Evolutionary conservation across 768 basidiomycete genomes (phyloP).

Genomic region (Lactarius psammicola): DNA sequence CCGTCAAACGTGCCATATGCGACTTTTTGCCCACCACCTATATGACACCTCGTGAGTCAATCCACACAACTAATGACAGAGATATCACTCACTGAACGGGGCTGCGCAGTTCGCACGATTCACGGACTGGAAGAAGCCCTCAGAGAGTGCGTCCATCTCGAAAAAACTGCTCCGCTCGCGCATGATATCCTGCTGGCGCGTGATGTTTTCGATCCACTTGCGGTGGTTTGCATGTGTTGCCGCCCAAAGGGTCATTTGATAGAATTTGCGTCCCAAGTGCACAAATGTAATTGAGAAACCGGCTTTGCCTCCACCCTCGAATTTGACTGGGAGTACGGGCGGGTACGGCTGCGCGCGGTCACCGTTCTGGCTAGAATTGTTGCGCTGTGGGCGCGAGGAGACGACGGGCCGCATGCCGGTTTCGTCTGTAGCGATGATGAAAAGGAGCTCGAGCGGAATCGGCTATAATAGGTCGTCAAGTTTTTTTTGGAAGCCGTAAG

Average conservation of each 20-base stretch:
- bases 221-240: slow-evolving; percentile 78
- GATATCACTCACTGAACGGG: slow-evolving; percentile 64
- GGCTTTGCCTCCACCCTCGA: slow-evolving; percentile 61
- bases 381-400: slow-evolving; percentile 43
- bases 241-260: slow-evolving; percentile 90
- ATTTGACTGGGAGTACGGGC: slow-evolving; percentile 49
- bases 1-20: slow-evolving; percentile 99
- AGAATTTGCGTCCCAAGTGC: slow-evolving; percentile 90
- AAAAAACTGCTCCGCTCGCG: slow-evolving; percentile 84
- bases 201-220: slow-evolving; percentile 93
- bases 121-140: slow-evolving; percentile 80
- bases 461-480: slow-evolving; percentile 52
- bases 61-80: too few relatives aligned
- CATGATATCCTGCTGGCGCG: slow-evolving; percentile 84
- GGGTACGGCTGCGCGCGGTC: slow-evolving; percentile 43
- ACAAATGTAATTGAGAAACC: slow-evolving; percentile 92
- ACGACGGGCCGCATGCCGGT: slow-evolving; percentile 33
- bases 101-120: slow-evolving; percentile 95
- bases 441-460: slow-evolving; percentile 90
- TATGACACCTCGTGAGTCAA: neutral
- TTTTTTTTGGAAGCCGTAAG: neutral
- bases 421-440: slow-evolving; percentile 79
- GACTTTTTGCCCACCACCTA: slow-evolving; percentile 79
- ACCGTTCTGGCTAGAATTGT: slow-evolving; percentile 35
- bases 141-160: slow-evolving; percentile 79